Conservation (phyloP, 345 rosid species). For the Gossypium longicalyx region DNA sequence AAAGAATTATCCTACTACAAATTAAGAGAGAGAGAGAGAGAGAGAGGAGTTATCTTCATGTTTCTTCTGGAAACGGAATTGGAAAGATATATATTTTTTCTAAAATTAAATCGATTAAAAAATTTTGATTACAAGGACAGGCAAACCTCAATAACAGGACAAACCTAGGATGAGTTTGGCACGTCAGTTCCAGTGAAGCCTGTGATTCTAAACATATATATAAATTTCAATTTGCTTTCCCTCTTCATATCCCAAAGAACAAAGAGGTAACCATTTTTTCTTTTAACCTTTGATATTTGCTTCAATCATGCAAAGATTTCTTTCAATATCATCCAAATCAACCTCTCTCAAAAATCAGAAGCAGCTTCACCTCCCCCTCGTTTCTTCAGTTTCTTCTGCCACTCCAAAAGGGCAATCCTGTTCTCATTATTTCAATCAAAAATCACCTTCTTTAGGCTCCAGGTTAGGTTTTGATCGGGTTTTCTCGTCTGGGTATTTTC, state of each 20-base stretch:
- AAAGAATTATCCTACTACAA: too few relatives aligned
- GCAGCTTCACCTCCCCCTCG: slow-evolving; percentile 12
- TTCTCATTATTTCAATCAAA: slow-evolving; percentile 19
- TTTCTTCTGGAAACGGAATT: too few relatives aligned
- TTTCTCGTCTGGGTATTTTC: slow-evolving; percentile 33
- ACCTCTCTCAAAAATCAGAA: slow-evolving; percentile 17
- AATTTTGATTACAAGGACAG: not conserved
- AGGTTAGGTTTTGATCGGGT: slow-evolving; percentile 4
- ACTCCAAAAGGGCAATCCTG: slow-evolving; percentile 19
- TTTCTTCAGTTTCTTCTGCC: slow-evolving; percentile 17
- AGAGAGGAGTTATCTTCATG: too few relatives aligned
- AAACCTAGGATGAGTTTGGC: slow-evolving; percentile 14
- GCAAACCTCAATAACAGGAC: not conserved
- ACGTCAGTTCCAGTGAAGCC: slow-evolving; percentile 14
- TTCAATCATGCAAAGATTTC: slow-evolving; percentile 43
- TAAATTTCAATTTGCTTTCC: not conserved
- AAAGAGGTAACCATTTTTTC: not conserved
- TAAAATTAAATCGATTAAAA: too few relatives aligned
- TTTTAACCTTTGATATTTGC: not conserved
- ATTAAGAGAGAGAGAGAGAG: too few relatives aligned
- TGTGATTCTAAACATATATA: not conserved
- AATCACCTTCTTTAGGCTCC: slow-evolving; percentile 21
- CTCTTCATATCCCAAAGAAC: not conserved
- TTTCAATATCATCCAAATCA: slow-evolving; percentile 24
- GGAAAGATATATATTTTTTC: not conserved